Evolutionary conservation across 495 filamentous ascomycete species (phyloP), one percentile per base, ranked within the genome.

Genomic region (Apiosordaria backusii): DNA sequence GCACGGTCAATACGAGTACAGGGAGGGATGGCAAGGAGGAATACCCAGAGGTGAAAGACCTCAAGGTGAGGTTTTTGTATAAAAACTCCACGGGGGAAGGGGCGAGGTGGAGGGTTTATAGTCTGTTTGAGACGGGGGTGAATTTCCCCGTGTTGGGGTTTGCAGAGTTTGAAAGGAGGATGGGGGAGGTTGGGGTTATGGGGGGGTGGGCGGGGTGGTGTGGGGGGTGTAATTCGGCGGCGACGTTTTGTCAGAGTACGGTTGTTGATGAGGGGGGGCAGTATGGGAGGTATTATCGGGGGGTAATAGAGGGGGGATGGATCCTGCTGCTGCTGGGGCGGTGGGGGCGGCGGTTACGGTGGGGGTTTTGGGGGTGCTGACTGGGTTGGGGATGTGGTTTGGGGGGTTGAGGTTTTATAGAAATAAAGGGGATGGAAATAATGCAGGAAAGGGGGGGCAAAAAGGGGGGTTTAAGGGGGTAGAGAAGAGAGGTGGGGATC

Each of bases 1-100:
- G 26, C n/a, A 72, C 71, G 21, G 24, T 64, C 21, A 65, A 65
- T 59, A 13, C 9, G 35, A 9, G 9, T 2, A 45, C 5, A 2
- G 35, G 35, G 35, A 6, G 13, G 35, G 35, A 45, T 13, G 35
- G 35, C 9, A 61, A 69, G 16, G n/a, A 60, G 65, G 1, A 23
- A 0, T 76, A 70, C 63, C 74, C 78, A 0, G 16, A 63, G 16
- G 57, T 59, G 0, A 64, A 75, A 19, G 64, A 77, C 5, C 68
- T 80, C 22, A 74, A 72, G 68, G 76, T 81, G 6, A 77, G 80
- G 0, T 79, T 81, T 50, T 63, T 80, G 19, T 82, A 77, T 69
- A 76, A 74, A 57, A 74, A 75, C 26, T 73, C 73, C 53, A 72
- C 75, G 10, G 75, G 70, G 23, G 15, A 61, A 2, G 67, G 52